Conservation (phyloP, 495 filamentous ascomycete species). For the Amniculicola lignicola region DNA sequence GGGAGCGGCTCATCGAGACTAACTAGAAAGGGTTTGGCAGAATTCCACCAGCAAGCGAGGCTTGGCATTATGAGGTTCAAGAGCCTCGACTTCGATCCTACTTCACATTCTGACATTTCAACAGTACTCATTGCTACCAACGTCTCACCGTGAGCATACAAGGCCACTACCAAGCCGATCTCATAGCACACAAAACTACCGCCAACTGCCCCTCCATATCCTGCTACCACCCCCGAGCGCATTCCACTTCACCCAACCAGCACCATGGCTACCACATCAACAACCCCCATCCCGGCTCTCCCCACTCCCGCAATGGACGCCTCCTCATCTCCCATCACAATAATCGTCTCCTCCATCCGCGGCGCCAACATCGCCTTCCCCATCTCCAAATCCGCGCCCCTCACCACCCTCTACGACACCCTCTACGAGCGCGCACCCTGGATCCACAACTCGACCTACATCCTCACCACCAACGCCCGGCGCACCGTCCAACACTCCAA, state of each 20-base stretch:
- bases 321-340: slow-evolving; percentile 35
- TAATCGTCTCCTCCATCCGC: slow-evolving; percentile 22
- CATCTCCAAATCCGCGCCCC: slow-evolving; percentile 54
- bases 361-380: slow-evolving; percentile 41
- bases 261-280: neutral
- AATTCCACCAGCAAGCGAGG: no score
- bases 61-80: no score
- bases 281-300: slow-evolving; percentile 9
- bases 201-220: no score
- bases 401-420: slow-evolving; percentile 60
- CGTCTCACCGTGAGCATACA: no score
- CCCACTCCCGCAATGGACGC: no score
- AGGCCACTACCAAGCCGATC: no score
- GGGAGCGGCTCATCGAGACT: neutral
- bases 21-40: no score
- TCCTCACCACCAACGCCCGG: slow-evolving; percentile 80
- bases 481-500: slow-evolving; percentile 56
- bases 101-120: no score
- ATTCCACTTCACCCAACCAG: neutral
- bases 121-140: no score
- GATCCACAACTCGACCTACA: slow-evolving; percentile 50
- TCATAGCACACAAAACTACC: no score
- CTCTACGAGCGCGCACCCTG: slow-evolving; percentile 64
- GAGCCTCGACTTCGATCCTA: no score
- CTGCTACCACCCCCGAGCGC: no score